Base-by-base conservation (phyloP, 2,329 filamentous ascomycete genomes). In the Aspergillus carbonarius region DNA sequence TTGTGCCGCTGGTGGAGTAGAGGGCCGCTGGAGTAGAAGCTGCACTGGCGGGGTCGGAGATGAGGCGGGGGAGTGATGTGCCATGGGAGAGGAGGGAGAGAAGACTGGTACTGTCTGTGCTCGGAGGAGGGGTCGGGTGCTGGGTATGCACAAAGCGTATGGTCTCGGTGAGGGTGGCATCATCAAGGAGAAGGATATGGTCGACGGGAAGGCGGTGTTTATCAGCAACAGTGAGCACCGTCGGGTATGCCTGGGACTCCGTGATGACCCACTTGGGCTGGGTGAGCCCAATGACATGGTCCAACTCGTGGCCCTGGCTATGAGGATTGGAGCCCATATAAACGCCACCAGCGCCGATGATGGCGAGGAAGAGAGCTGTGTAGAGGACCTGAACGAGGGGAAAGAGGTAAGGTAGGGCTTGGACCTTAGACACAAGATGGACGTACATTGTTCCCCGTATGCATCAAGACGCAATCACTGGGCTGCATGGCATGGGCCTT, bases 1-100 rank as follows among this genome's bases (percentile, higher is more conserved):
- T 85, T 0, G 83, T 86, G 3, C 83, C 83, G 34, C 78, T 81
- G 60, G 78, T 83, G 63, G 81, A 82, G 46, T 70, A 74, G 64
- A 74, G 76, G 67, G 66, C 80, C 30, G 72, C 83, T 34, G 69
- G 74, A 9, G 77, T 85, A 65, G 66, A 74, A 63, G 74, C 78
- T 64, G 70, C 74, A 53, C 50, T 66, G 15, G 55, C 68, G 64
- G 65, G 74, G 58, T 71, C 70, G 58, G 77, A 65, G 71, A 76
- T 78, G 10, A 63, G 67, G 25, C 70, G 61, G 78, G 76, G 83
- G 70, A 76, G 71, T 12, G 69, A 62, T 59, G 78, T 73, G 34
- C 74, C 72, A 57, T 75, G 60, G 12, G 66, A 25, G 23, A 82
- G 63, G 34, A 82, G 68, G n/a, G 37, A n/a, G 30, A 54, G 30